These are phyloP conservation scores for Pseudofabraea citricarpa DNA, from an alignment of 2,329 filamentous ascomycete species.

Conservation along the genomic window DNA sequence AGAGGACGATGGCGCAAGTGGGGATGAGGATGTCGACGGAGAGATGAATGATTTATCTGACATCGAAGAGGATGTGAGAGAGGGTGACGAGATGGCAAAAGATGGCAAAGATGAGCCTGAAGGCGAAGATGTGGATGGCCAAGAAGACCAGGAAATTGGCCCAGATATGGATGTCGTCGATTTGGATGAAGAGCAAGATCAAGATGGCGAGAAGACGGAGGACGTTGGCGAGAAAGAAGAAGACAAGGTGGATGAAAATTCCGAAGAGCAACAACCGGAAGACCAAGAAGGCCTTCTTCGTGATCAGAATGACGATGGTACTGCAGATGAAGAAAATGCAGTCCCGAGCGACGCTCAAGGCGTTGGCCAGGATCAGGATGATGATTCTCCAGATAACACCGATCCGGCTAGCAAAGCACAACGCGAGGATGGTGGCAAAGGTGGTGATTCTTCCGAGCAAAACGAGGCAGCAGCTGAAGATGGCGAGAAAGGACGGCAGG, in stretches of 20 bases:
- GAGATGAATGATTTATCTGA: constrained; percentile 53
- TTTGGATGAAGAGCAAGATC: constrained; percentile 24
- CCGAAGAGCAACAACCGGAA: constrained; percentile 48
- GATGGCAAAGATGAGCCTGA: constrained; percentile 41
- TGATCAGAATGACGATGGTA: constrained; percentile 40
- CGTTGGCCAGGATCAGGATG: constrained; percentile 60
- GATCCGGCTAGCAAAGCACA: constrained; percentile 57
- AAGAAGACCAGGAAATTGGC: constrained; percentile 33
- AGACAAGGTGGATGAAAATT: constrained; percentile 39
- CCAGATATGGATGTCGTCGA: constrained; percentile 28
- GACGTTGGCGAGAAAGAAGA: constrained; percentile 45
- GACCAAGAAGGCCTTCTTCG: constrained; percentile 34
- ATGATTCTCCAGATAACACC: constrained; percentile 56
- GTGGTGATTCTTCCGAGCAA: constrained; percentile 59
- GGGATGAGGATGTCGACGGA: constrained; percentile 32
- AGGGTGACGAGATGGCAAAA: constrained; percentile 27
- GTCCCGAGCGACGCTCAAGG: constrained; percentile 60
- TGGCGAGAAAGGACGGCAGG: constrained; percentile 45
- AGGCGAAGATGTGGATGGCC: constrained; percentile 30
- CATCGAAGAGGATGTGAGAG: constrained; percentile 34
- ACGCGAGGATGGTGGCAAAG: constrained; percentile 61
- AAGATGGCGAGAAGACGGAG: constrained; percentile 38
- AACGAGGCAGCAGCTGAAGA: constrained; percentile 60
- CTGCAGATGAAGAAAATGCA: constrained; percentile 54
- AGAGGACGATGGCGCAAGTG: constrained; percentile 44